These are phyloP conservation scores for Coprinopsis strossmayeri DNA, from an alignment of 768 basidiomycete species.

Conservation along the genomic window DNA sequence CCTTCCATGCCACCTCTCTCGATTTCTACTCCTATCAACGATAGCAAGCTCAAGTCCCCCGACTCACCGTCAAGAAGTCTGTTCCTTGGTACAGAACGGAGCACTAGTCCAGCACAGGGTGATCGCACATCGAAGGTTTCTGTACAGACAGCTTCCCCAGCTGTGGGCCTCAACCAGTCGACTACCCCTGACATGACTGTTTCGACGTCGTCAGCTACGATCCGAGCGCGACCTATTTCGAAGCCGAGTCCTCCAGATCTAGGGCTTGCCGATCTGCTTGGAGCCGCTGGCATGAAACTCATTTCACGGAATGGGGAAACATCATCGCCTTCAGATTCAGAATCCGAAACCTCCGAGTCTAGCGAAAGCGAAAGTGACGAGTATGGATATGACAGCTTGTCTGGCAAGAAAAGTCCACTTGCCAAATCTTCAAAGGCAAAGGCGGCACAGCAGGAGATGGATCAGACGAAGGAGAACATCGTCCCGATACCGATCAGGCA, in stretches of 20 bases:
- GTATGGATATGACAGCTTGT: slow-evolving; percentile 15
- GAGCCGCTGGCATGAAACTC: slow-evolving; percentile 34
- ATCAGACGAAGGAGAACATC: slow-evolving; percentile 22
- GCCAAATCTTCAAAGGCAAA: no score
- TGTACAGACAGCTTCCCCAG: neutral
- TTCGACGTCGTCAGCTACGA: neutral
- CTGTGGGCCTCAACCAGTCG: neutral
- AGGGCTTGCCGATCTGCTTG: slow-evolving; percentile 35
- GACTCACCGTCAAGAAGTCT: neutral
- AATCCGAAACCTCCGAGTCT: slow-evolving; percentile 13
- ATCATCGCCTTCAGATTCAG: slow-evolving; percentile 16
- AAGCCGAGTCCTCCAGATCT: slow-evolving; percentile 31
- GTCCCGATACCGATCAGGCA: slow-evolving; percentile 56
- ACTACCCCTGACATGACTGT: neutral
- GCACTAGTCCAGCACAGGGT: neutral
- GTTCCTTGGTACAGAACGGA: neutral
- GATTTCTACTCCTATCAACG: neutral
- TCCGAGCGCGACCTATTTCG: neutral
- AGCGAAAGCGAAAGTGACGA: slow-evolving; percentile 19
- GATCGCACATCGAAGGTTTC: neutral
- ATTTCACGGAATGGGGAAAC: slow-evolving; percentile 33
- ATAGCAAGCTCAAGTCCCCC: neutral
- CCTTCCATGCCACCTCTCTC: neutral
- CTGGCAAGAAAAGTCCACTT: neutral
- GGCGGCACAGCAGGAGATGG: slow-evolving; percentile 10